phyloP scores from a whole-genome alignment of 345 rosid genomes.

The Reutealis trisperma region DNA sequence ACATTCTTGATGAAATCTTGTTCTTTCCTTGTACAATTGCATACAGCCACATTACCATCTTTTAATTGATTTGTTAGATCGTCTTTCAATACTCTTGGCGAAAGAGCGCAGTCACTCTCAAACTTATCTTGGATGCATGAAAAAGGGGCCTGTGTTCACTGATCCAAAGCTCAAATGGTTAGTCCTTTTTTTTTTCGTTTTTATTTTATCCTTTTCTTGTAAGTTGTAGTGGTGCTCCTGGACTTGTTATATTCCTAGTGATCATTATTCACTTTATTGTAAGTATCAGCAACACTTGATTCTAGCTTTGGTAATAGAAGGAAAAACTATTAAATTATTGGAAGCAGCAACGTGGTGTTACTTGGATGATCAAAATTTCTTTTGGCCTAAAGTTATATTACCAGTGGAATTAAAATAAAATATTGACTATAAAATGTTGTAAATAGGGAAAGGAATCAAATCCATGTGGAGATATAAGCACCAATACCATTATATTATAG shows the following conservation, averaged over 20 bases:
- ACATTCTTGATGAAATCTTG: background rate
- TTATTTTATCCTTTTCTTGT: background rate
- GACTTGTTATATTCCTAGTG: background rate
- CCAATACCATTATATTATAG: background rate
- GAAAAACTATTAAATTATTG: background rate
- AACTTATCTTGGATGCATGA: conserved; percentile 94
- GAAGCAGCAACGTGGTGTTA: background rate
- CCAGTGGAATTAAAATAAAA: too few species aligned
- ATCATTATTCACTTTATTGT: background rate
- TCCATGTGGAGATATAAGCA: background rate
- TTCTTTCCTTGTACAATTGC: background rate
- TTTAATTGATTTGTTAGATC: conserved; percentile 45
- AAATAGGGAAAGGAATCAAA: background rate
- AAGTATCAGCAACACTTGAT: too few species aligned
- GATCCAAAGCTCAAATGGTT: conserved; percentile 90
- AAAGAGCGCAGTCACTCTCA: conserved; percentile 78
- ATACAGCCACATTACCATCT: background rate
- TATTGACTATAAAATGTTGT: background rate
- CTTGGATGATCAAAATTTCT: background rate
- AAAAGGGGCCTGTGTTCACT: conserved; percentile 85
- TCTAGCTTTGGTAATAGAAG: background rate
- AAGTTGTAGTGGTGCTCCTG: background rate
- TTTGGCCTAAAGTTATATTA: background rate
- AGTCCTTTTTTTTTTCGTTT: conserved; percentile 24
- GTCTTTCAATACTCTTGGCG: conserved; percentile 74